These are phyloP conservation scores for Apiospora marii DNA, from an alignment of 2,329 filamentous ascomycete species.

Conservation along the genomic window DNA sequence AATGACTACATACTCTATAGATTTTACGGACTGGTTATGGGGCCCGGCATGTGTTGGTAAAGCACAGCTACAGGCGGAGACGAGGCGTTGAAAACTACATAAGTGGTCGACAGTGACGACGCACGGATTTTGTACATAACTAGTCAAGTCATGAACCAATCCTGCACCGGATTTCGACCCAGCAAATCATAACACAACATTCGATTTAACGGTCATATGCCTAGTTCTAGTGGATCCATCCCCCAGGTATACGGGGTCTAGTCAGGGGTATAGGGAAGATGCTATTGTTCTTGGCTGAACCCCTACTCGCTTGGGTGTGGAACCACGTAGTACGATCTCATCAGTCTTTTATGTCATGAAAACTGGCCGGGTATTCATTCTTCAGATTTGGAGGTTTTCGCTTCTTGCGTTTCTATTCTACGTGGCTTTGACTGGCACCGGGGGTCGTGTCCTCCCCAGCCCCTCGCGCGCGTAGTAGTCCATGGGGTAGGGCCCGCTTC, in stretches of 20 bases:
- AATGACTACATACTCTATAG: slow-evolving; percentile 18
- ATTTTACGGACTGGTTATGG: slow-evolving; percentile 14
- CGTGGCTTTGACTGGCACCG: neutral
- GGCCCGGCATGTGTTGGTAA: slow-evolving; percentile 3
- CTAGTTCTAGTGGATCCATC: slow-evolving; percentile 6
- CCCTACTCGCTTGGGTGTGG: neutral
- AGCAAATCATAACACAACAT: slow-evolving; percentile 21
- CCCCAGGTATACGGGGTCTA: slow-evolving; percentile 8
- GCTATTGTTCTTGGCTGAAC: neutral
- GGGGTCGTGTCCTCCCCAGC: slow-evolving; percentile 71
- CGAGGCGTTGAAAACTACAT: slow-evolving; percentile 10
- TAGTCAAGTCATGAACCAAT: slow-evolving; percentile 15
- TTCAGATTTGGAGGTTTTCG: neutral
- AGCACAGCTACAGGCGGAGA: slow-evolving; percentile 11
- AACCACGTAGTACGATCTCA: slow-evolving; percentile 13
- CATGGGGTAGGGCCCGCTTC: slow-evolving; percentile 85
- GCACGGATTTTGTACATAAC: slow-evolving; percentile 15
- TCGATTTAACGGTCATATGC: slow-evolving; percentile 8
- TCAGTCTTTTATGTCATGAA: slow-evolving; percentile 3
- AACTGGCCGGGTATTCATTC: neutral
- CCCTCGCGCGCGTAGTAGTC: slow-evolving; percentile 97
- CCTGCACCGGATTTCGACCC: neutral
- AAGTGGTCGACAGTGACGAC: neutral
- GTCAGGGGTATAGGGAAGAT: slow-evolving; percentile 4
- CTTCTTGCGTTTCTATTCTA: neutral